Conservation (phyloP, 1,139 yeast species). For the Nakaseomyces glabratus region DNA sequence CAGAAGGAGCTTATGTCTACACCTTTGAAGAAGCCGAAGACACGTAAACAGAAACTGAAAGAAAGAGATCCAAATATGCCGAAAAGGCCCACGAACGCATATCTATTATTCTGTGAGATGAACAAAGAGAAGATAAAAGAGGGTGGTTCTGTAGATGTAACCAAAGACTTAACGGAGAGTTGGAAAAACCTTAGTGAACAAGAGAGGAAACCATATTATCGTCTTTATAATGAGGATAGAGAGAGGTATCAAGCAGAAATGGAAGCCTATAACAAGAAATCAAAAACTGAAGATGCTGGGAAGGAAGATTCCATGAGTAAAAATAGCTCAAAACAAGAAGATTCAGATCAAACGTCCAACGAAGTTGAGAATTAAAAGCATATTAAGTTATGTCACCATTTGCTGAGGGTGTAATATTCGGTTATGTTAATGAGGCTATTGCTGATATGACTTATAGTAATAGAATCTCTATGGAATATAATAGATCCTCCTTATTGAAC, state of each 20-base stretch:
- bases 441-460: too few relatives aligned
- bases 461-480: too few relatives aligned
- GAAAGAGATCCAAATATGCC: constrained; percentile 75
- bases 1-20: constrained; percentile 24
- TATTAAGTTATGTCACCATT: too few relatives aligned
- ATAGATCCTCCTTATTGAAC: too few relatives aligned
- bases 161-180: constrained; percentile 71
- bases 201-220: constrained; percentile 65
- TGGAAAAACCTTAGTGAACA: constrained; percentile 74
- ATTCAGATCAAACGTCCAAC: constrained; percentile 4
- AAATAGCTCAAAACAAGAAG: not conserved
- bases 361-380: too few relatives aligned
- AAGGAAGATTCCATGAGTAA: constrained; percentile 10
- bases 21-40: constrained; percentile 25
- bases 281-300: constrained; percentile 19
- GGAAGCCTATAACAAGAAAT: constrained; percentile 44
- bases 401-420: too few relatives aligned
- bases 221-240: constrained; percentile 71
- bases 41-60: constrained; percentile 29
- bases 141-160: constrained; percentile 52
- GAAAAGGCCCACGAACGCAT: constrained; percentile 84
- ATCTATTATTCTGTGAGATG: constrained; percentile 75
- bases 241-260: constrained; percentile 67
- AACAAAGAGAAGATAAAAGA: constrained; percentile 68
- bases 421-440: too few relatives aligned